Evolutionary conservation across 495 filamentous ascomycete species (phyloP).

Genomic region (Pseudoneurospora amorphoporcata): DNA sequence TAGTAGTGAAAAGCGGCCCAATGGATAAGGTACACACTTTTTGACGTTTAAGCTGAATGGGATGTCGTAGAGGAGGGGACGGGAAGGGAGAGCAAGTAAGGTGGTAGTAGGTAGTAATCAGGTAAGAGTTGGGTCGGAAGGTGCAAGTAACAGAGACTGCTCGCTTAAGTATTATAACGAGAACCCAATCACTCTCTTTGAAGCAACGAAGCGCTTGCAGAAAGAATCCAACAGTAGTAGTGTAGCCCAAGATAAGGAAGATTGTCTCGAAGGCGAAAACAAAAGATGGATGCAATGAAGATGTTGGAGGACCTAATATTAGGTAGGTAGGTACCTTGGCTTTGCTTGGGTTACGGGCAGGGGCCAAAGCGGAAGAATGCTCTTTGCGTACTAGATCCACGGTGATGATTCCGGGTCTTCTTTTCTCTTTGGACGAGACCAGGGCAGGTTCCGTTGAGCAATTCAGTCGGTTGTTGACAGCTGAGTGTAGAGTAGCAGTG

Average conservation of each 20-base stretch:
- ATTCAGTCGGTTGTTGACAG: background rate
- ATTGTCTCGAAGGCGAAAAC: background rate
- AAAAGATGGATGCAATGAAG: background rate
- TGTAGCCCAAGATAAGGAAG: background rate
- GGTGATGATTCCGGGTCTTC: background rate
- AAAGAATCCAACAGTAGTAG: background rate
- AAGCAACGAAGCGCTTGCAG: background rate
- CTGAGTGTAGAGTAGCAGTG: background rate
- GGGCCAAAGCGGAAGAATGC: background rate
- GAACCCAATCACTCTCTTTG: background rate
- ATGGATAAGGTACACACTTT: background rate
- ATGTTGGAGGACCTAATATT: background rate
- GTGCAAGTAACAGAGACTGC: background rate
- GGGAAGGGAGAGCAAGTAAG: background rate
- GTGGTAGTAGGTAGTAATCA: background rate
- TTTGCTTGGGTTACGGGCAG: background rate
- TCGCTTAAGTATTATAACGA: background rate
- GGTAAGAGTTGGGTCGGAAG: background rate
- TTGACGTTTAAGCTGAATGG: background rate
- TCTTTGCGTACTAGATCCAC: background rate
- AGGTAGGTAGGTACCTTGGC: background rate
- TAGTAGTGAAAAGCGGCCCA: background rate
- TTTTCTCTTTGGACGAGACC: background rate
- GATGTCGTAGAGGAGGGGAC: background rate
- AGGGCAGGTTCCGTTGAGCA: background rate